Evolutionary conservation across 768 basidiomycete genomes (phyloP).

Genomic region (Paxillus involutus): DNA sequence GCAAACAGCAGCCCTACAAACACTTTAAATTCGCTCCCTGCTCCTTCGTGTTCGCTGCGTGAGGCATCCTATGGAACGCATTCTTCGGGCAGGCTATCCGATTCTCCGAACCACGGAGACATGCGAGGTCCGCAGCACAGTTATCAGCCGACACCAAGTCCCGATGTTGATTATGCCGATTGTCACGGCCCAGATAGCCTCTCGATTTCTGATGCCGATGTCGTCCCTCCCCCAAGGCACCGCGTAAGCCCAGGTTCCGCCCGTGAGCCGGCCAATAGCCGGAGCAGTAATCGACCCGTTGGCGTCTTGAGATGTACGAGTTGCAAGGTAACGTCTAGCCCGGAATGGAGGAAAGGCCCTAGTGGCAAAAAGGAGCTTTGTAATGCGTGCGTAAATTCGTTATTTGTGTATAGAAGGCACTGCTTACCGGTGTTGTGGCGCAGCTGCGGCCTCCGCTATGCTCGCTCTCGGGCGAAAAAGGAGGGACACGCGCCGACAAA

Average conservation of each 20-base stretch:
- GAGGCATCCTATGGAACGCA: constrained; percentile 28
- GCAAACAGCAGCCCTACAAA: constrained; percentile 28
- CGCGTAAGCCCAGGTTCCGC: constrained; percentile 52
- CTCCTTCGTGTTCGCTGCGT: constrained; percentile 28
- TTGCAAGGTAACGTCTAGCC: constrained; percentile 79
- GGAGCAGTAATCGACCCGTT: constrained; percentile 60
- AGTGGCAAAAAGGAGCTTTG: constrained; percentile 90
- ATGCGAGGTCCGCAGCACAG: constrained; percentile 33
- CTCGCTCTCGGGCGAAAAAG: constrained; percentile 86
- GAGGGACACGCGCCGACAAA: constrained; percentile 56
- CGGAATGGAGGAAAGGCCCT: constrained; percentile 91
- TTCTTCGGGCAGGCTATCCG: constrained; percentile 40
- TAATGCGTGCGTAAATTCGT: constrained; percentile 70
- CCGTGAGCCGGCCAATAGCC: constrained; percentile 45
- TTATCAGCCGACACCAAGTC: constrained; percentile 39
- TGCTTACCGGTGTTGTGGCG: constrained; percentile 22
- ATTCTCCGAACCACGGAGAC: constrained; percentile 28
- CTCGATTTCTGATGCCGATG: constrained; percentile 35
- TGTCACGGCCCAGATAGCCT: constrained; percentile 34
- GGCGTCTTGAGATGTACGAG: constrained; percentile 75
- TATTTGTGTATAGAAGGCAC: constrained; percentile 9
- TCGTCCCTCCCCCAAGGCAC: constrained; percentile 57
- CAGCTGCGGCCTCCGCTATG: constrained; percentile 84
- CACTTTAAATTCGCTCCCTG: constrained; percentile 20
- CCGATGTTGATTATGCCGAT: constrained; percentile 37